Evolutionary conservation across 352 stramenopile species (phyloP).

Genomic region (Pythium myriotylum): DNA sequence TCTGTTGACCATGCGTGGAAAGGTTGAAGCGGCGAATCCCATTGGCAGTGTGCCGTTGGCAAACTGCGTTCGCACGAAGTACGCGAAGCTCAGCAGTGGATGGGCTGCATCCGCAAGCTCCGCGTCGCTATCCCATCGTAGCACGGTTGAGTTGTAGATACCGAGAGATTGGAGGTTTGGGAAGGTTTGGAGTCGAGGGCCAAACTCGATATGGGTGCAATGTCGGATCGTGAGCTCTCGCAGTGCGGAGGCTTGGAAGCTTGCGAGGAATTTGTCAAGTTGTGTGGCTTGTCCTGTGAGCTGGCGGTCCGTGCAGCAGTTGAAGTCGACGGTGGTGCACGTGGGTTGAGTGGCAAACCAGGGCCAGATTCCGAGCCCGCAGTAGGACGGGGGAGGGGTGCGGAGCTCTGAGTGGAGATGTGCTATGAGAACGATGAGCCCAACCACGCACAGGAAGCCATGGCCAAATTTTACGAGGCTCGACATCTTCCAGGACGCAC

Average conservation of each 20-base stretch:
- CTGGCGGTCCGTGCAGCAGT: not conserved
- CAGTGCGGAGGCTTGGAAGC: not conserved
- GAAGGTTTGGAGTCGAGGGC: not conserved
- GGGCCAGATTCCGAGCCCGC: conserved; percentile 28
- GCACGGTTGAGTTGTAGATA: conserved; percentile 7
- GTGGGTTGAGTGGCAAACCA: conserved; percentile 23
- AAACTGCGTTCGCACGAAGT: not conserved
- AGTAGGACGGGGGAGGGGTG: conserved; percentile 10
- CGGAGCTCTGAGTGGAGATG: conserved; percentile 27
- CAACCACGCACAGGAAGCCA: conserved; percentile 7
- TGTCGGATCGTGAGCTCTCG: conserved; percentile 4
- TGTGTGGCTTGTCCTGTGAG: not conserved
- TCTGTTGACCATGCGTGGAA: conserved; percentile 3
- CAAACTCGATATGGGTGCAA: not conserved
- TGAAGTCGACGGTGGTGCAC: conserved; percentile 26
- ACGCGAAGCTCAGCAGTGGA: not conserved
- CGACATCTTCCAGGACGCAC: too few relatives aligned
- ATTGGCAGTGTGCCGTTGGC: not conserved
- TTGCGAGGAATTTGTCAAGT: not conserved
- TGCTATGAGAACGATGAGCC: conserved; percentile 21
- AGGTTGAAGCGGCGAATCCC: not conserved
- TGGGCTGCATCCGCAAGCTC: not conserved
- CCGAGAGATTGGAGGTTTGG: not conserved
- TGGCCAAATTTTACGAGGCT: conserved; percentile 3
- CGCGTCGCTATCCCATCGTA: not conserved